phyloP scores from a whole-genome alignment of 345 rosid genomes.

The Citrus cavaleriei region DNA sequence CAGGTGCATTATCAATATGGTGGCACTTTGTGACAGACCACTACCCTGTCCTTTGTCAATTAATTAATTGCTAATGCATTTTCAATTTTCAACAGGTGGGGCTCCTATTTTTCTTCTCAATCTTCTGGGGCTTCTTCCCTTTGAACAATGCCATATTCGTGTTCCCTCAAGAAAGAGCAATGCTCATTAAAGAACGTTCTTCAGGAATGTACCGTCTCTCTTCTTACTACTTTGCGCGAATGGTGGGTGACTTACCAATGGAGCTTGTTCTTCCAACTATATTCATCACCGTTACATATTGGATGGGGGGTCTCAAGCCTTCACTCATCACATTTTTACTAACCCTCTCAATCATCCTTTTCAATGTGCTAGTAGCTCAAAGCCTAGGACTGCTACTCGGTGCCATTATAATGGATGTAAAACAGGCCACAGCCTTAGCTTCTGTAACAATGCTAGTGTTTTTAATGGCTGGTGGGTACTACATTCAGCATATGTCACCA shows the following conservation, averaged over 20 bases:
- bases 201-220: slow-evolving; percentile 92
- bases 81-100: slow-evolving; percentile 54
- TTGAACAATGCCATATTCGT: slow-evolving; percentile 76
- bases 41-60: background rate
- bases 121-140: slow-evolving; percentile 93
- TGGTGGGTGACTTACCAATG: slow-evolving; percentile 88
- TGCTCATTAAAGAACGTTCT: slow-evolving; percentile 84
- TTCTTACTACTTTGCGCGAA: slow-evolving; percentile 74
- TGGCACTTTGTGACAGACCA: background rate
- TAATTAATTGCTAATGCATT: background rate
- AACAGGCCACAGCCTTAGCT: slow-evolving; percentile 77
- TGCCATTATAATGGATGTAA: slow-evolving; percentile 77
- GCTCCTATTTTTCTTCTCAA: slow-evolving; percentile 83
- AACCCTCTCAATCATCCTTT: slow-evolving; percentile 63
- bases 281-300: slow-evolving; percentile 67
- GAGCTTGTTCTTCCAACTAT: slow-evolving; percentile 88
- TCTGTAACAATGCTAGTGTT: slow-evolving; percentile 86
- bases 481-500: slow-evolving; percentile 73
- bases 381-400: slow-evolving; percentile 84
- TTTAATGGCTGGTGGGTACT: slow-evolving; percentile 82
- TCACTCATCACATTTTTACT: slow-evolving; percentile 54
- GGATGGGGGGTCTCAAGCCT: slow-evolving; percentile 97
- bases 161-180: slow-evolving; percentile 84
- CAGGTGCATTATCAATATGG: slow-evolving; percentile 53
- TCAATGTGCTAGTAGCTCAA: slow-evolving; percentile 83